A percentile compares a stretch with the other conserved stretches of the same genome.
These are phyloP conservation scores for Penicillium sp. DNA, from an alignment of 2,329 filamentous ascomycete genomes.

Conservation along the genomic window DNA sequence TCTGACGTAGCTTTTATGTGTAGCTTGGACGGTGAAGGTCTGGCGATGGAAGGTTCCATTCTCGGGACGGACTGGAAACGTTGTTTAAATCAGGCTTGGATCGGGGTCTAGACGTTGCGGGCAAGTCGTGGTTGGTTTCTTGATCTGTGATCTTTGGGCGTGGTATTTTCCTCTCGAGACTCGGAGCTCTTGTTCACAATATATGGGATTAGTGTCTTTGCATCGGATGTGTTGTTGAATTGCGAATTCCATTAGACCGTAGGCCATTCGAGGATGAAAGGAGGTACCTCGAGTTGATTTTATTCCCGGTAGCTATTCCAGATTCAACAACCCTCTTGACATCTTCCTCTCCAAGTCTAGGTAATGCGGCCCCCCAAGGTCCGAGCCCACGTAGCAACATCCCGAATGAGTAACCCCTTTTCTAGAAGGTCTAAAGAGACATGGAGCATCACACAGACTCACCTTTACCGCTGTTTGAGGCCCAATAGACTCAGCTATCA, in stretches of 20 bases:
- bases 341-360: background rate
- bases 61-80: background rate
- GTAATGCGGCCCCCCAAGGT: constrained; percentile 3
- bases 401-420: constrained; percentile 21
- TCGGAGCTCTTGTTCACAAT: background rate
- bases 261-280: too few species aligned
- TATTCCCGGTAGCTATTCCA: too few species aligned
- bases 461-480: constrained; percentile 25
- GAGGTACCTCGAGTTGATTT: too few species aligned
- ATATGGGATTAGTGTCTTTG: background rate
- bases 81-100: background rate
- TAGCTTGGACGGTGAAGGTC: background rate
- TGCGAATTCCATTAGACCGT: background rate
- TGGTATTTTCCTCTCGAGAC: background rate
- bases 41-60: background rate
- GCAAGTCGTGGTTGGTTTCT: background rate
- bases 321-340: too few species aligned
- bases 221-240: background rate
- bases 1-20: background rate
- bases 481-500: constrained; percentile 1
- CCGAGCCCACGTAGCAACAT: constrained; percentile 18
- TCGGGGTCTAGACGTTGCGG: background rate
- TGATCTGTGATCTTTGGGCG: background rate
- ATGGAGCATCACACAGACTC: constrained; percentile 13
- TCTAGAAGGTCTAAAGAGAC: constrained; percentile 15